Base-by-base conservation (phyloP, 495 filamentous ascomycete genomes). In the Neurospora sp. region DNA sequence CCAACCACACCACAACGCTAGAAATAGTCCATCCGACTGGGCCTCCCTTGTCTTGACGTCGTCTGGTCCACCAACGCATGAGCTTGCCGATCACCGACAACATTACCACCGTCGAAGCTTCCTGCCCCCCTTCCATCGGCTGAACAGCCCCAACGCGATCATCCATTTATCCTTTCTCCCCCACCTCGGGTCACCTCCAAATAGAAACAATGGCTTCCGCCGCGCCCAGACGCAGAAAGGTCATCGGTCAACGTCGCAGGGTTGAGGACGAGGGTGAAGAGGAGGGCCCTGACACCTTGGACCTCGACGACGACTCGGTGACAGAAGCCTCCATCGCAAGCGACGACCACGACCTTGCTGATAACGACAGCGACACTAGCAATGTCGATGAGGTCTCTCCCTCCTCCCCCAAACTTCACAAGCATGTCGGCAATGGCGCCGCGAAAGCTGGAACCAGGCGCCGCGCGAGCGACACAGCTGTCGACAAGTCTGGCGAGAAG, bases 241-340 rank as follows among this genome's bases (percentile, higher is more conserved):
- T 91, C 79, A 89, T 92, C 83, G 89, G 90, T 73, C 92, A 91
- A 80, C 90, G 93, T 77, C 88, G 93, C 78, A 87, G 90, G 78
- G 86, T 91, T 73, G 93, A 94, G 77, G 93, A 97, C 76, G 93
- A 96, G 76, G 92, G 89, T 73, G 90, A 91, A 77, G 89, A 91
- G 41, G 92, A 93, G 72, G 89, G 88, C 72, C 88, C 86, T 66
- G 84, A 91, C 71, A 86, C 84, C 72, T 88, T 89, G 70, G 91
- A 92, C 40, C 76, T 92, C 31, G 92, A 92, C 44, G 92, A 97
- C 78, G 93, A 95, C 82, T 94, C 92, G 38, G 79, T 94, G 81
- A 95, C 91, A 79, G 93, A 96, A 78, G 91, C 89, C 41, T 94
- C 93, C 38, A 85, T 89, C 74, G 86, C 87, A 70, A 94, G 88